Evolutionary conservation across 1,139 yeast genomes (phyloP), one percentile per base, ranked within the genome.

Genomic region (Hemisphaericaspora lyxosophila): DNA sequence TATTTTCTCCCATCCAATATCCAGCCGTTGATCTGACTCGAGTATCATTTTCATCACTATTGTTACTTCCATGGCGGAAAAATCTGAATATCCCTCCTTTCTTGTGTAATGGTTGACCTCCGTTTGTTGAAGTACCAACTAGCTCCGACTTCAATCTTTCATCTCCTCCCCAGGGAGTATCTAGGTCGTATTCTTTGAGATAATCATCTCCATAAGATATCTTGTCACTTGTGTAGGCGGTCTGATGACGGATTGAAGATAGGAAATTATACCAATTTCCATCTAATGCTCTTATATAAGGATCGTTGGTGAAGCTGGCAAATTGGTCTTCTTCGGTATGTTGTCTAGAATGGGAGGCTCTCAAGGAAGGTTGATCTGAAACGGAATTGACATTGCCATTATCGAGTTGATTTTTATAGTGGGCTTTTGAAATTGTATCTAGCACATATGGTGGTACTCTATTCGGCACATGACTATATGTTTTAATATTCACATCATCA

Each of bases 101-200:
- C 4, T 28, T 28, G 15, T 28, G 9, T n/a, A 18, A 11, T 7
- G n/a, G 17, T 9, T 31, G 34, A 23, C 39, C 34, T 34, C 43
- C 39, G 32, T 24, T 30, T 19, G 31, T 35, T n/a, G 27, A 17
- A 6, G 56, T 47, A 7, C 78, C 75, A 43, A 79, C 68, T 44
- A 81, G 72, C 13, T 82, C 78, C 29, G 64, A 67, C 40, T 75
- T 71, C 43, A 85, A 65, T 44, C 89, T 59, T 41, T 75, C 78
- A 44, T 75, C 87, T 20, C 92, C 94, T 26, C 82, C 82, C 92
- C 92, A 85, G 11, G 70, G 58, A 1, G 75, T 77, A 16, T 56
- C 53, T 20, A 67, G 49, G 33, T 57, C 51, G 45, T 57, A 53
- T 11, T 53, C 59, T 29, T 50, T 44, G 19, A 49, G 46, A 24